Evolutionary conservation across 2,329 filamentous ascomycete species (phyloP).

Genomic region (Exophiala sideris): DNA sequence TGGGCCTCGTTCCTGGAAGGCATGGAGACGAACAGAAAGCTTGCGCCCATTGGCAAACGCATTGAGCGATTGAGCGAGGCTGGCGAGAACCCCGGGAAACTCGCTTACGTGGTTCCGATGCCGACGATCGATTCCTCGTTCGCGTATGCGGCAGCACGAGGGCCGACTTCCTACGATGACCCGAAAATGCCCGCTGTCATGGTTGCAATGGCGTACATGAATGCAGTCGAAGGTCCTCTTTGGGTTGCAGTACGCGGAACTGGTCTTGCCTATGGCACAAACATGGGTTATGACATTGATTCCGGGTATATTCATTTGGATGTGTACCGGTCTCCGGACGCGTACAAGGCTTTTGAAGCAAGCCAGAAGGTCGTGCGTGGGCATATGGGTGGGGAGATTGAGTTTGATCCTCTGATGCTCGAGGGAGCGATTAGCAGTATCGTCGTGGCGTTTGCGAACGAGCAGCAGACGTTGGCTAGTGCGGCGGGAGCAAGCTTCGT

Average conservation of each 20-base stretch:
- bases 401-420: constrained; percentile 76
- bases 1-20: constrained; percentile 66
- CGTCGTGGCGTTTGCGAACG: constrained; percentile 80
- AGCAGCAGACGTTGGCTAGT: constrained; percentile 77
- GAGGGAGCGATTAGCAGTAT: constrained; percentile 90
- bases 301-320: constrained; percentile 77
- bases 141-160: constrained; percentile 69
- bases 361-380: constrained; percentile 71
- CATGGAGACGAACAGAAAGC: constrained; percentile 51
- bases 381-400: constrained; percentile 66
- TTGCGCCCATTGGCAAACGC: constrained; percentile 69
- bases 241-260: constrained; percentile 92
- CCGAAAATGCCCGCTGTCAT: constrained; percentile 77
- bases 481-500: constrained; percentile 83
- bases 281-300: constrained; percentile 73
- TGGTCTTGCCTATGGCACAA: constrained; percentile 85
- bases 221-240: constrained; percentile 87
- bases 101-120: constrained; percentile 82
- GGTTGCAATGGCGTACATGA: constrained; percentile 86
- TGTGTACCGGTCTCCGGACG: constrained; percentile 86
- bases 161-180: constrained; percentile 71
- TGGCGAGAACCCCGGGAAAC: constrained; percentile 69
- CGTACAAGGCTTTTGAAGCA: constrained; percentile 77
- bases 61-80: constrained; percentile 69
- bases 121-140: constrained; percentile 90